Percentiles rank a stretch among this genome's conserved stretches.
Conservation (phyloP, 2,329 filamentous ascomycete genomes). For the Alternaria metachromatica region DNA sequence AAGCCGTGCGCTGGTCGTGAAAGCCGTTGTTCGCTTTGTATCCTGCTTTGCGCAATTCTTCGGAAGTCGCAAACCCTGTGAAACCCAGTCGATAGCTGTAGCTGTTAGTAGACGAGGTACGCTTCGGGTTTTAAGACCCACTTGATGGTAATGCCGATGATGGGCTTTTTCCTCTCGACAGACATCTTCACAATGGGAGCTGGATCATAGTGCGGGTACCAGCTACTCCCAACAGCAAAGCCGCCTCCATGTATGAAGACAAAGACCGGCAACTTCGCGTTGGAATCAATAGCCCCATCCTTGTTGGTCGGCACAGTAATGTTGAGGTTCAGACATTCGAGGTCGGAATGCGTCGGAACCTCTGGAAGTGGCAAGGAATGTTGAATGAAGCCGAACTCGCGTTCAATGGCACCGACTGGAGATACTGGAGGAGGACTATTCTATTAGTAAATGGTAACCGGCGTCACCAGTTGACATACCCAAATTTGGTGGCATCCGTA, state of each 20-base stretch:
- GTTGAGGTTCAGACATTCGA: slow-evolving; percentile 61
- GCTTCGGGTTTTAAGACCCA: slow-evolving; percentile 51
- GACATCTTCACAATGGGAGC: slow-evolving; percentile 55
- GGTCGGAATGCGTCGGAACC: slow-evolving; percentile 52
- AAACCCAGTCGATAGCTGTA: slow-evolving; percentile 42
- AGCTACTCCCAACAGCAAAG: slow-evolving; percentile 57
- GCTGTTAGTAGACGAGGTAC: slow-evolving; percentile 1
- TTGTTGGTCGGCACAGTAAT: slow-evolving; percentile 53
- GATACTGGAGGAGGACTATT: slow-evolving; percentile 47
- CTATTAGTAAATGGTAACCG: neutral
- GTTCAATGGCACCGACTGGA: slow-evolving; percentile 50
- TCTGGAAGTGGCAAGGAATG: slow-evolving; percentile 51
- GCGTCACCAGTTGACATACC: slow-evolving; percentile 27
- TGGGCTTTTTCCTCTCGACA: slow-evolving; percentile 51
- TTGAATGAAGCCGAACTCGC: slow-evolving; percentile 59
- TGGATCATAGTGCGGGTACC: slow-evolving; percentile 61
- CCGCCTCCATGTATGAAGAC: slow-evolving; percentile 63
- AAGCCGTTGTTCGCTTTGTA: slow-evolving; percentile 46
- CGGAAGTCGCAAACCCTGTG: slow-evolving; percentile 53
- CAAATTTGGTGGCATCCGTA: slow-evolving; percentile 46
- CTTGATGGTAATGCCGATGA: slow-evolving; percentile 54
- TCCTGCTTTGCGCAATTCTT: slow-evolving; percentile 55
- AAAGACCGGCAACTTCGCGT: slow-evolving; percentile 56
- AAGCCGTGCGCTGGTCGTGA: slow-evolving; percentile 45
- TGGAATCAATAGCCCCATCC: slow-evolving; percentile 25